Base-by-base conservation (phyloP, 2,329 filamentous ascomycete genomes). In the Aureobasidium sp. region DNA sequence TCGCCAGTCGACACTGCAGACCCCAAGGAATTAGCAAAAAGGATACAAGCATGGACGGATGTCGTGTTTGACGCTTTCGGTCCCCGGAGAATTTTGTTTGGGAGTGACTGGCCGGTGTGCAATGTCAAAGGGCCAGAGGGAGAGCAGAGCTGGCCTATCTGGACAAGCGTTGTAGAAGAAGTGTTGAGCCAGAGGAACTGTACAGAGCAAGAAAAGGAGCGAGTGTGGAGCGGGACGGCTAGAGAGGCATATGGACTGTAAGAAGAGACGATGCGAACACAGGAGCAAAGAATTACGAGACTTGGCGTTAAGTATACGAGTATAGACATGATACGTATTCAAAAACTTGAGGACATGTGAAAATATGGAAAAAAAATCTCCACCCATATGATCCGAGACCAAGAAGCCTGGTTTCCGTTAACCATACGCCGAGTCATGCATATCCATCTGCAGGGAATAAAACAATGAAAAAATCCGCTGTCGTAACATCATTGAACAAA, bases 21-120 rank as follows among this genome's bases (percentile, higher is more conserved):
- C 37, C 71, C 80, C 37, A 77, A 82, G 62, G 80, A 83, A 39
- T 82, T 91, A 62, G 85, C 90, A 66, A 77, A 82, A 64, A 80
- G 81, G 44, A 79, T 89, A 22, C 79, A 82, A 63, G 86, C 87
- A 27, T 95, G 90, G 87, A 82, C 90, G 2, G 83, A 86, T 64
- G 83, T 87, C 58, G 77, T 92, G 0, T 83, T 95, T 58, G 82
- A 85, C 31, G 82, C 82, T 1, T 97, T 96, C 70, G 86, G 88
- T 1, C 77, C 88, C 0, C 72, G 78, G 25, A 82, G 90, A 65
- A 82, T 94, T 71, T 91, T 97, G 87, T 97, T 94, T 74, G 92
- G 88, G 27, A 92, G 88, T 66, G 91, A 97, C 74, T 97, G 93
- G 93, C 92, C 93, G 2, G 87, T 97, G 0, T 96, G 91, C 76